Evolutionary conservation across 352 stramenopile genomes (phyloP).

Genomic region (Pythium phragmiticola): DNA sequence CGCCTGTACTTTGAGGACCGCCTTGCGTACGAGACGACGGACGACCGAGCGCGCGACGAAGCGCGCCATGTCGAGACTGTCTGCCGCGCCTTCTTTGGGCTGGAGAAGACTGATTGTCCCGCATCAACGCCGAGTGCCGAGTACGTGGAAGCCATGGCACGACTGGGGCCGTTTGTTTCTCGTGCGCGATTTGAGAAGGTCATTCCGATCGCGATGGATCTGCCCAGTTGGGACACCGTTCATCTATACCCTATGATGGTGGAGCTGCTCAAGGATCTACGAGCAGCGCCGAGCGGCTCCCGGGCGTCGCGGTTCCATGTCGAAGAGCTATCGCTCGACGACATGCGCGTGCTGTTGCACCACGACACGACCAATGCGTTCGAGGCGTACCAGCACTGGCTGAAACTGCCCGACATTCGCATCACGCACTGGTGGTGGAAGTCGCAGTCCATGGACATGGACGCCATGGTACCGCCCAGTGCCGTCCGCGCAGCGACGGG

Average conservation of each 20-base stretch:
- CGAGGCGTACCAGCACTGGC: neutral
- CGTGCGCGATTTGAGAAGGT: neutral
- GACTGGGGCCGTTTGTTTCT: neutral
- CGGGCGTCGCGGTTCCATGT: constrained; percentile 1
- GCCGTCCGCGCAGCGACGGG: neutral
- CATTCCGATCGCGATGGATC: constrained; percentile 5
- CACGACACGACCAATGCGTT: neutral
- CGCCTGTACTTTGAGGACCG: constrained; percentile 10
- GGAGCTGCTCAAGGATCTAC: neutral
- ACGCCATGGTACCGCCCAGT: constrained; percentile 2
- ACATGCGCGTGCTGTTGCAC: constrained; percentile 4
- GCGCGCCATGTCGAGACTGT: neutral
- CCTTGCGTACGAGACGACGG: neutral
- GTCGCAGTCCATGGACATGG: neutral
- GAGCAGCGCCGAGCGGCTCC: neutral
- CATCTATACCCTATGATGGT: neutral
- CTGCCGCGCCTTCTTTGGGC: constrained; percentile 1
- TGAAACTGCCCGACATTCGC: neutral
- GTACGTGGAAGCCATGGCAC: neutral
- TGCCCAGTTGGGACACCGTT: constrained; percentile 1
- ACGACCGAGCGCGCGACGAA: neutral
- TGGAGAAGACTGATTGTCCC: neutral
- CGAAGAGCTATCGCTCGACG: constrained; percentile 7
- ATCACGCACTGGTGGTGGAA: constrained; percentile 9
- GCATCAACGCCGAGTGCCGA: neutral